Evolutionary conservation across 352 stramenopile genomes (phyloP).

Genomic region (Globisporangium recalcitrans): DNA sequence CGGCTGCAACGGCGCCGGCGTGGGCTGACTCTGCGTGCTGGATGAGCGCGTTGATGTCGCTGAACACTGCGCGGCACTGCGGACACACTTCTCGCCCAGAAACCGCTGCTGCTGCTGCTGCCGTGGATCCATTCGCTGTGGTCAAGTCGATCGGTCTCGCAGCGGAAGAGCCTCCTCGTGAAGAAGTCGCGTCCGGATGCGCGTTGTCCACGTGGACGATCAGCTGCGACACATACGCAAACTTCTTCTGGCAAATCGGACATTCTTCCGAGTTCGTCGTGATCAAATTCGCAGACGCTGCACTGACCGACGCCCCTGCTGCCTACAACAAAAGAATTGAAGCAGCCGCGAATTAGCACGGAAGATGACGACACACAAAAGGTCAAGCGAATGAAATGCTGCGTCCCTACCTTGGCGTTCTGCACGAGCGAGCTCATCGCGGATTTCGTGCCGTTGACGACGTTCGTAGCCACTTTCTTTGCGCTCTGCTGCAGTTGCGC

Average conservation of each 20-base stretch:
- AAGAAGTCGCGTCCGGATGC: slow-evolving; percentile 39
- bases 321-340: slow-evolving; percentile 5
- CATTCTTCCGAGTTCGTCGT: slow-evolving; percentile 51
- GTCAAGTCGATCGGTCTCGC: slow-evolving; percentile 6
- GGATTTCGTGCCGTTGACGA: slow-evolving; percentile 37
- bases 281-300: slow-evolving; percentile 17
- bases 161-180: slow-evolving; percentile 1
- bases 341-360: not conserved
- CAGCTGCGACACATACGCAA: slow-evolving; percentile 63
- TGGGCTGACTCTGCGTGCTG: slow-evolving; percentile 57
- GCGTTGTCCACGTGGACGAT: slow-evolving; percentile 70
- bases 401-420: slow-evolving; percentile 31
- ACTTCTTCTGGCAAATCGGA: slow-evolving; percentile 70
- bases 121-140: not conserved
- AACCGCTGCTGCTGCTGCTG: not conserved
- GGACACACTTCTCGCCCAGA: slow-evolving; percentile 52
- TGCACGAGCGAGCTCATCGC: slow-evolving; percentile 40
- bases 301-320: slow-evolving; percentile 12
- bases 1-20: slow-evolving; percentile 14
- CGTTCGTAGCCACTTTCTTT: slow-evolving; percentile 24
- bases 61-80: slow-evolving; percentile 57
- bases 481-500: slow-evolving; percentile 26
- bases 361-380: not conserved
- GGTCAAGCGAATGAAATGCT: not conserved
- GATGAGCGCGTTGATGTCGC: slow-evolving; percentile 49